These are phyloP conservation scores for Gossypioides kirkii DNA, from an alignment of 345 rosid genomes.

Conservation along the genomic window DNA sequence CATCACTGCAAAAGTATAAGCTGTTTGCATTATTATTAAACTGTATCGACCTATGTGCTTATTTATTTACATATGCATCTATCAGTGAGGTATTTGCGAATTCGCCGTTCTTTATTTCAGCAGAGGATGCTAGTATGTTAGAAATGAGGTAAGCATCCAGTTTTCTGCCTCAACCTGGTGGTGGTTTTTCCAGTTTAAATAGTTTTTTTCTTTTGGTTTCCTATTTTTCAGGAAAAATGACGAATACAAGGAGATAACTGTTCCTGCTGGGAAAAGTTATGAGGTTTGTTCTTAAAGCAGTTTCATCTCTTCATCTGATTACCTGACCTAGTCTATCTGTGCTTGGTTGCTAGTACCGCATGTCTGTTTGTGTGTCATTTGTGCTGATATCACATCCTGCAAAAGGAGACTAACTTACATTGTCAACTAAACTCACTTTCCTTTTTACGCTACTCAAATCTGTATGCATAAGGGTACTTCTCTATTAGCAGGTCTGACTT, in stretches of 20 bases:
- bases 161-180: constrained; percentile 14
- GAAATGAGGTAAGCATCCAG: constrained; percentile 51
- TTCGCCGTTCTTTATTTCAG: constrained; percentile 91
- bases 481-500: not conserved
- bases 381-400: not conserved
- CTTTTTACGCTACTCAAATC: not conserved
- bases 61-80: constrained; percentile 5
- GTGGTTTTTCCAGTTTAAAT: constrained; percentile 15
- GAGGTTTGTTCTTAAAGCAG: constrained; percentile 49
- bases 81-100: constrained; percentile 82
- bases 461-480: not conserved
- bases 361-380: not conserved
- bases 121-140: constrained; percentile 66
- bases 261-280: constrained; percentile 71
- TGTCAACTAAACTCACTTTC: not conserved
- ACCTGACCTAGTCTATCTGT: constrained; percentile 2
- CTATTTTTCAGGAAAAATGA: constrained; percentile 57
- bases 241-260: constrained; percentile 74
- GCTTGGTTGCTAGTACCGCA: not conserved
- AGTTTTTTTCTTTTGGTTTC: constrained; percentile 12
- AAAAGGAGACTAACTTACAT: not conserved
- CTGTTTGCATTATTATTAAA: constrained; percentile 8
- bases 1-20: not conserved
- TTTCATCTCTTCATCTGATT: not conserved
- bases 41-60: not conserved